Evolutionary conservation across 1,284 basidiomycete genomes (phyloP), one percentile per base, ranked within the genome.

Genomic region (Tilletia caries): DNA sequence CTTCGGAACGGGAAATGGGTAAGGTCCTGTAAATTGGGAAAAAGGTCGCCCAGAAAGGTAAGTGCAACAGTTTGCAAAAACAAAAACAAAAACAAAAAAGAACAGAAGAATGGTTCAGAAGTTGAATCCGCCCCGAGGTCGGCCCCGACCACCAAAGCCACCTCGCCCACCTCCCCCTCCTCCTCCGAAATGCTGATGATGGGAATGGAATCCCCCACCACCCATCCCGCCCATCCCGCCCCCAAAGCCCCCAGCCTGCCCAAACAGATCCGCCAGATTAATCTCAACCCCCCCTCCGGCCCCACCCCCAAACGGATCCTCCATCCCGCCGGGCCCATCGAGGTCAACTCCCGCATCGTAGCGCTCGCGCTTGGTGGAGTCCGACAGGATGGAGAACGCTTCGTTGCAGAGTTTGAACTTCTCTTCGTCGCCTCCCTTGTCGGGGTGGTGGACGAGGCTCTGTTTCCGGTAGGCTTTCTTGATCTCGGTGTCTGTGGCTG

Each of bases 401-500:
- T 83, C 81, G 65, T 74, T 76, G 68, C 78, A 78, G 33, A 81
- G 69, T 70, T 83, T 83, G 75, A 83, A 83, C 71, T 81, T 81
- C 52, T 82, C 81, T 68, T 81, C 78, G 67, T 83, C 79, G 13
- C 81, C 81, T 23, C 81, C 81, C 69, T 83, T 83, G 70, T 83
- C 81, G 4, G 81, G 81, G 58, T 83, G 81, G 65, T 83, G 81
- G 68, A 80, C 80, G 68, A 83, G 75, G 67, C 75, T 76, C 60
- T 78, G 32, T 13, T 33, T 32, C 25, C 68, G 68, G 64, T 54
- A 69, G 50, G 68, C 67, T 34, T 60, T 90, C 84, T 91, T 91
- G 86, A 96, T 90, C 27, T 92, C 90, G 75, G 91, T 89, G 20
- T 95, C 93, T 6, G 84, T 85, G 27, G 94, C 94, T 64, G 86